phyloP scores from a whole-genome alignment of 1,284 basidiomycete species.

The Trichosporon faecale region DNA sequence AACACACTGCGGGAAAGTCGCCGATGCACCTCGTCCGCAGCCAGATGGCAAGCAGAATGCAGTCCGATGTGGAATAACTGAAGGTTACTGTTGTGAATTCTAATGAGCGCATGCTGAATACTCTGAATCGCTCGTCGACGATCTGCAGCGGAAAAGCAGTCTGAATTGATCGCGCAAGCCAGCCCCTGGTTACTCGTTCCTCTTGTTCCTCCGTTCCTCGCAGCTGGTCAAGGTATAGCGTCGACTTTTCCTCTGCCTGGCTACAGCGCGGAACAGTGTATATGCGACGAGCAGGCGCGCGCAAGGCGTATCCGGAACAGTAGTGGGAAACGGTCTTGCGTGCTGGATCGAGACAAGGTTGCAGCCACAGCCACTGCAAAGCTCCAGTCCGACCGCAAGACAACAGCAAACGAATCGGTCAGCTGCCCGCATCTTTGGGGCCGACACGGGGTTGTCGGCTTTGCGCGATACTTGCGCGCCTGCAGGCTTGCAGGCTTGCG shows the following conservation, averaged over 20 bases:
- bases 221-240: not conserved
- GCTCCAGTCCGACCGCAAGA: not conserved
- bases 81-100: not conserved
- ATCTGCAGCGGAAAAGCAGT: not conserved
- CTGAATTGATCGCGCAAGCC: not conserved
- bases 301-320: not conserved
- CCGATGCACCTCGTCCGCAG: too few relatives aligned
- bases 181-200: not conserved
- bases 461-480: not conserved
- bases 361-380: not conserved
- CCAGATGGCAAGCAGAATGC: too few relatives aligned
- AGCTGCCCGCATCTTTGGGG: not conserved
- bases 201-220: not conserved
- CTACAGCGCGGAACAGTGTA: not conserved
- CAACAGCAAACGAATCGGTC: not conserved
- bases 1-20: too few relatives aligned
- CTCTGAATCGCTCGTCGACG: not conserved
- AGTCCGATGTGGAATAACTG: too few relatives aligned
- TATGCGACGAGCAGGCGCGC: not conserved
- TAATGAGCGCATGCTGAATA: not conserved
- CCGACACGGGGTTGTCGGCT: not conserved
- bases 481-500: too few relatives aligned
- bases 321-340: not conserved
- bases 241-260: too few relatives aligned
- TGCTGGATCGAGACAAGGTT: not conserved